phyloP scores from a whole-genome alignment of 2,329 filamentous ascomycete species.

The Scytalidium sp. region DNA sequence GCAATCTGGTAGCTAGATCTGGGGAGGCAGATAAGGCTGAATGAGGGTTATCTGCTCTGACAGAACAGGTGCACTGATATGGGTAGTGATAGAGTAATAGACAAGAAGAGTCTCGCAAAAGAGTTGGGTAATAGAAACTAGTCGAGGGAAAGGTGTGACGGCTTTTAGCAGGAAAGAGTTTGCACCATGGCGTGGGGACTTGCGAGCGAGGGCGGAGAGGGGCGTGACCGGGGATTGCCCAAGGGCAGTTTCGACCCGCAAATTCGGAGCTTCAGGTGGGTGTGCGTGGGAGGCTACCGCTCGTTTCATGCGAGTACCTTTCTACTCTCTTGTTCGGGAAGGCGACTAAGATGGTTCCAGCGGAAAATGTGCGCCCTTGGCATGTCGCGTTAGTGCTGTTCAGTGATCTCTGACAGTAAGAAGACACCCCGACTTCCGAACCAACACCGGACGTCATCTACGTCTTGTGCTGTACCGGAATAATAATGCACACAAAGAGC shows the following conservation, averaged over 20 bases:
- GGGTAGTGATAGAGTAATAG: slow-evolving; percentile 17
- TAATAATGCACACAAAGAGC: too few species aligned
- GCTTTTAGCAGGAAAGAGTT: slow-evolving; percentile 4
- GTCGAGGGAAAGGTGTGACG: slow-evolving; percentile 14
- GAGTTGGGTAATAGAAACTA: slow-evolving; percentile 14
- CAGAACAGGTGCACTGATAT: neutral
- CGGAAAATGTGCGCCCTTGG: neutral
- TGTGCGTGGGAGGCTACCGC: neutral
- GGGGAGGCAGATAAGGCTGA: neutral
- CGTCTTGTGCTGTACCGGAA: too few species aligned
- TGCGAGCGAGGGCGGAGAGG: neutral
- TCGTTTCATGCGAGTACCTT: neutral
- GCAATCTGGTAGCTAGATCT: slow-evolving; percentile 15
- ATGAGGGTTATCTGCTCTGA: neutral
- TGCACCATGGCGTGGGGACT: neutral
- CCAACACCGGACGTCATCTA: too few species aligned
- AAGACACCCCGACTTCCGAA: too few species aligned
- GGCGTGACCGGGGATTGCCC: neutral
- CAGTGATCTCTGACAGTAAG: too few species aligned
- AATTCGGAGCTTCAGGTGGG: neutral
- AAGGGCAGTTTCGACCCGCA: neutral
- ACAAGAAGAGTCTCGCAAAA: slow-evolving; percentile 13
- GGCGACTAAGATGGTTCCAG: neutral
- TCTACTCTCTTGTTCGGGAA: neutral
- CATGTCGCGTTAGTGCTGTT: too few species aligned